Percentiles rank a stretch among this genome's conserved stretches.
Evolutionary conservation across 116 monocot genomes (phyloP).

Genomic region (Posidonia oceanica): DNA sequence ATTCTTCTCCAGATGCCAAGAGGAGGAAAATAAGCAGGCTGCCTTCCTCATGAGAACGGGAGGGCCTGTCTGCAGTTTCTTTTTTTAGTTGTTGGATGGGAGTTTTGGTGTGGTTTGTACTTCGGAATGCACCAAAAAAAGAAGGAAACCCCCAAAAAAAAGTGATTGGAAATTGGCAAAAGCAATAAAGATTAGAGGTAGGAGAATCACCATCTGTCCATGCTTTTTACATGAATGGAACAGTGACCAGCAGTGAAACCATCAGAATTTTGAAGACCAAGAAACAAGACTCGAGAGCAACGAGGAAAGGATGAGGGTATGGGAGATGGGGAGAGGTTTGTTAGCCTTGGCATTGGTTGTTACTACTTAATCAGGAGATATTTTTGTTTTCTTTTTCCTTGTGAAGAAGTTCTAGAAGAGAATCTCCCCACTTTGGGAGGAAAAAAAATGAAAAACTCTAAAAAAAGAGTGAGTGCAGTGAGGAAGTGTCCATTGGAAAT

Average conservation of each 20-base stretch:
- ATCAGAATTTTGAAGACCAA: conserved; percentile 6
- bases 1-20: conserved; percentile 33
- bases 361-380: background rate
- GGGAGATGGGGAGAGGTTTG: background rate
- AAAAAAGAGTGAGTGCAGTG: background rate
- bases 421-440: background rate
- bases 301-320: background rate
- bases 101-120: conserved; percentile 12
- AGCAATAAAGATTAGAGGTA: conserved; percentile 7
- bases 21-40: conserved; percentile 51
- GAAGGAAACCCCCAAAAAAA: background rate
- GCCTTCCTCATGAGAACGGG: conserved; percentile 3
- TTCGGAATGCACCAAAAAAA: background rate
- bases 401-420: background rate
- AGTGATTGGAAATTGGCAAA: conserved; percentile 7
- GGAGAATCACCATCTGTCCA: conserved; percentile 1
- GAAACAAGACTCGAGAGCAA: background rate
- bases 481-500: background rate
- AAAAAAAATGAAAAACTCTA: background rate
- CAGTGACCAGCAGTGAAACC: conserved; percentile 7
- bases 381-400: background rate
- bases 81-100: conserved; percentile 1
- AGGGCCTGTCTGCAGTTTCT: background rate
- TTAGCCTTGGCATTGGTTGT: background rate
- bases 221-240: conserved; percentile 11